phyloP scores from a whole-genome alignment of 371 early-diverging fungal species.

The Mucor plumbeus region DNA sequence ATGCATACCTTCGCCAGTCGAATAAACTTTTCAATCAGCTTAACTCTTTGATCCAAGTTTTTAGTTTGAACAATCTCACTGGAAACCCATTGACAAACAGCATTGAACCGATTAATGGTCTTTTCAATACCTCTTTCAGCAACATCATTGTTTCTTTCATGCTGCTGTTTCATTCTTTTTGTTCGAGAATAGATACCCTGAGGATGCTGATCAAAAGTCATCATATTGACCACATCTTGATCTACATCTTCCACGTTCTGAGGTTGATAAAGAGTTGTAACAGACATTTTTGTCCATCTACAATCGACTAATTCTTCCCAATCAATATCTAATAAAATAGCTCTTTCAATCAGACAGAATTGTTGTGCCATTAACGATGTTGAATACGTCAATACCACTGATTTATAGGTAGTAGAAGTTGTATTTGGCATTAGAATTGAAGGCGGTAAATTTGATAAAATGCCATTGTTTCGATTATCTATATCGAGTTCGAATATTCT shows the following conservation, averaged over 20 bases:
- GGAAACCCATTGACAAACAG: constrained; percentile 76
- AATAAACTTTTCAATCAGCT: constrained; percentile 75
- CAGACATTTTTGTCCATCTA: constrained; percentile 62
- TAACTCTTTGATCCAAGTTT: constrained; percentile 59
- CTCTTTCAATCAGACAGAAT: constrained; percentile 65
- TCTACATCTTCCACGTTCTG: background rate
- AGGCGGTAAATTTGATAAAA: background rate
- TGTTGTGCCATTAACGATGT: constrained; percentile 67
- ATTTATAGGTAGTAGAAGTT: background rate
- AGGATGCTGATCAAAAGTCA: background rate
- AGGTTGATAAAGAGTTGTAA: constrained; percentile 11
- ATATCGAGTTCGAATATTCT: constrained; percentile 20
- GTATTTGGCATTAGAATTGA: background rate
- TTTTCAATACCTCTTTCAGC: constrained; percentile 57
- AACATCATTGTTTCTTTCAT: constrained; percentile 8
- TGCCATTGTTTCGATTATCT: background rate
- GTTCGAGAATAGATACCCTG: constrained; percentile 28
- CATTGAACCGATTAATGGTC: constrained; percentile 71
- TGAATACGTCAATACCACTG: constrained; percentile 38
- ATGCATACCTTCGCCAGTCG: constrained; percentile 66
- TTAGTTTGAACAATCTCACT: constrained; percentile 68
- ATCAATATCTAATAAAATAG: constrained; percentile 51
- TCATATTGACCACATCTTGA: background rate
- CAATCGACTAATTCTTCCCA: constrained; percentile 73
- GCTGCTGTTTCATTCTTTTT: constrained; percentile 29